Evolutionary conservation across 495 filamentous ascomycete species (phyloP).

Genomic region (Glutinoglossum americanum): DNA sequence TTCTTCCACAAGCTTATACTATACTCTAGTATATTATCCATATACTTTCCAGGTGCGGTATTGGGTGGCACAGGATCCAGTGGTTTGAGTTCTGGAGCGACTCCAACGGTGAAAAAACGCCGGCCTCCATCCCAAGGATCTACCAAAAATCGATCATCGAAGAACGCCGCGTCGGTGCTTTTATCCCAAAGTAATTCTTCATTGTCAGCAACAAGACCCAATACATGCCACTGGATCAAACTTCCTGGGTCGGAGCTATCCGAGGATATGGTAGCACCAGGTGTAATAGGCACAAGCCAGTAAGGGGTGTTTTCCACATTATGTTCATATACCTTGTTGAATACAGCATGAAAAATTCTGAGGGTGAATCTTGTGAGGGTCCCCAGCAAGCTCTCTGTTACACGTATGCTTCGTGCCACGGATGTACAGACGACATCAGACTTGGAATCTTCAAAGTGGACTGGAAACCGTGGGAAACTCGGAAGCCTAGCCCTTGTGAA

Average conservation of each 20-base stretch:
- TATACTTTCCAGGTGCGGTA: slow-evolving; percentile 26
- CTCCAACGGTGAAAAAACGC: slow-evolving; percentile 28
- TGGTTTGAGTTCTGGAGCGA: slow-evolving; percentile 26
- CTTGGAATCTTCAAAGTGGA: slow-evolving; percentile 40
- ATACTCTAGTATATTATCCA: slow-evolving; percentile 44
- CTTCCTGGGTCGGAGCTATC: slow-evolving; percentile 5
- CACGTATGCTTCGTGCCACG: slow-evolving; percentile 19
- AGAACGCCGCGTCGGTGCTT: slow-evolving; percentile 29
- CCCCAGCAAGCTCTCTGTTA: slow-evolving; percentile 22
- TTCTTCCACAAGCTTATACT: slow-evolving; percentile 35
- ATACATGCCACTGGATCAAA: slow-evolving; percentile 44
- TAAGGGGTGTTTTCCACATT: slow-evolving; percentile 50
- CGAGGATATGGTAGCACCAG: neutral
- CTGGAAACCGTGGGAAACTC: slow-evolving; percentile 38
- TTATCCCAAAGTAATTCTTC: slow-evolving; percentile 32
- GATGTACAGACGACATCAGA: slow-evolving; percentile 31
- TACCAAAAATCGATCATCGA: slow-evolving; percentile 43
- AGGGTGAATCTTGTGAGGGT: slow-evolving; percentile 48
- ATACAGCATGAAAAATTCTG: slow-evolving; percentile 62
- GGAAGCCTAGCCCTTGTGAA: slow-evolving; percentile 47
- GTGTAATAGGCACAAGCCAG: slow-evolving; percentile 49
- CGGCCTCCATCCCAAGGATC: slow-evolving; percentile 57
- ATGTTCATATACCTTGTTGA: slow-evolving; percentile 61
- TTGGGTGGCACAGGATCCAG: slow-evolving; percentile 31
- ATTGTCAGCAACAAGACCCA: slow-evolving; percentile 30